A percentile compares a stretch with the other conserved stretches of the same genome.
phyloP scores from a whole-genome alignment of 345 rosid species.

The Heritiera fomes region DNA sequence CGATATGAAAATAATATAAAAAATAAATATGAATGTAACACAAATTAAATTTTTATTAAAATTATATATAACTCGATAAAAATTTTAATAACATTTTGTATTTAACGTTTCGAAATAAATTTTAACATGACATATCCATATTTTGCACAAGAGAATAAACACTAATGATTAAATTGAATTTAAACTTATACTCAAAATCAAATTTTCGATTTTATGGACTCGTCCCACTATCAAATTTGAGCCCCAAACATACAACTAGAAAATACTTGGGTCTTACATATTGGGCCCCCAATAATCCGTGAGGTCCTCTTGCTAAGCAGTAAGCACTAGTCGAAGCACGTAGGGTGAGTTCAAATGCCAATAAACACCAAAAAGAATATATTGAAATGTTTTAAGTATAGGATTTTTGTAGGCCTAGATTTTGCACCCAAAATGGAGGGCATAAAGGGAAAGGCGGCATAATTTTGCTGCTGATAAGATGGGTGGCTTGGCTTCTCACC shows the following conservation, averaged over 20 bases:
- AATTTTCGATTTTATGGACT: background rate
- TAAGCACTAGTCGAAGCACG: background rate
- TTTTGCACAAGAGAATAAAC: too few relatives aligned
- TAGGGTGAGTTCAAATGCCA: conserved; percentile 17
- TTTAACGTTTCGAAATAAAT: too few relatives aligned
- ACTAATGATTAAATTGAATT: too few relatives aligned
- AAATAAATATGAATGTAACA: too few relatives aligned
- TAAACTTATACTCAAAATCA: too few relatives aligned
- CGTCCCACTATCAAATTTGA: background rate
- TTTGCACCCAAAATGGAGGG: conserved; percentile 39
- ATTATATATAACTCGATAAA: too few relatives aligned
- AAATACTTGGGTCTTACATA: too few relatives aligned
- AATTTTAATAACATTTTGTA: too few relatives aligned
- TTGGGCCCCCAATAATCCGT: background rate
- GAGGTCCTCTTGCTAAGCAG: too few relatives aligned
- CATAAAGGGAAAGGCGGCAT: conserved; percentile 29
- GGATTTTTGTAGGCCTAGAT: conserved; percentile 36
- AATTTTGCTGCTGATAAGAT: conserved; percentile 26
- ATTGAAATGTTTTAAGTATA: conserved; percentile 11
- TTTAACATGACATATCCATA: too few relatives aligned
- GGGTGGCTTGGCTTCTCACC: background rate
- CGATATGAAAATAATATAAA: too few relatives aligned
- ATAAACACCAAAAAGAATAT: conserved; percentile 20
- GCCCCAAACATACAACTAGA: background rate
- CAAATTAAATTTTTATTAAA: too few relatives aligned